Percentiles rank a stretch among this genome's conserved stretches.
Conservation (phyloP, 1,284 basidiomycete genomes). For the Erythrobasidium hasegawianum region DNA sequence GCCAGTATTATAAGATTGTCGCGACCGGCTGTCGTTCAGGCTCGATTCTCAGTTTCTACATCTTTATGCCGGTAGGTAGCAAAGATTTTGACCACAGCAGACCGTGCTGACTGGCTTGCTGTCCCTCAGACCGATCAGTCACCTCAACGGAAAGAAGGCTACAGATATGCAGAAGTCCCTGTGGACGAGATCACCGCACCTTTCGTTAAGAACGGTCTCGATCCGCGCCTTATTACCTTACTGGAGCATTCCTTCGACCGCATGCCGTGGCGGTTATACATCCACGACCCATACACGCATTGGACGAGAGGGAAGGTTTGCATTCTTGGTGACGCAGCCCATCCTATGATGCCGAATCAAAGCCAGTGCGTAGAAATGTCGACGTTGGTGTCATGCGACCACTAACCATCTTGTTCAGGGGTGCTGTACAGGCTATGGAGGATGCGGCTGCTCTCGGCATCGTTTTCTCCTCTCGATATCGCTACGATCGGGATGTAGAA, state of each 20-base stretch:
- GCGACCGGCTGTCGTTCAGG: conserved; percentile 49
- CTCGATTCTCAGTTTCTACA: conserved; percentile 50
- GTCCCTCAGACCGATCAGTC: conserved; percentile 44
- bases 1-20: conserved; percentile 51
- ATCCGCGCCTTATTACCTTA: conserved; percentile 48
- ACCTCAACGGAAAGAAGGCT: conserved; percentile 51
- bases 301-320: conserved; percentile 42
- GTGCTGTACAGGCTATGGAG: conserved; percentile 48
- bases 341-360: conserved; percentile 49
- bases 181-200: conserved; percentile 47
- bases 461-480: conserved; percentile 45
- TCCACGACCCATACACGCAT: conserved; percentile 49
- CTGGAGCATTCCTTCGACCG: conserved; percentile 48
- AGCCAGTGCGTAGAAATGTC: conserved; percentile 12
- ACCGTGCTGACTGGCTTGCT: conserved; percentile 17
- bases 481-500: conserved; percentile 46
- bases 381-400: background rate
- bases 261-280: conserved; percentile 51
- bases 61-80: conserved; percentile 45
- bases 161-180: conserved; percentile 48
- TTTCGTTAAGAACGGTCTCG: conserved; percentile 47
- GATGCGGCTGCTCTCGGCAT: conserved; percentile 48
- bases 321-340: conserved; percentile 48
- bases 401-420: conserved; percentile 37
- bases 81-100: background rate